phyloP scores from a whole-genome alignment of 768 basidiomycete genomes.

The Paxillus ammoniavirescens region DNA sequence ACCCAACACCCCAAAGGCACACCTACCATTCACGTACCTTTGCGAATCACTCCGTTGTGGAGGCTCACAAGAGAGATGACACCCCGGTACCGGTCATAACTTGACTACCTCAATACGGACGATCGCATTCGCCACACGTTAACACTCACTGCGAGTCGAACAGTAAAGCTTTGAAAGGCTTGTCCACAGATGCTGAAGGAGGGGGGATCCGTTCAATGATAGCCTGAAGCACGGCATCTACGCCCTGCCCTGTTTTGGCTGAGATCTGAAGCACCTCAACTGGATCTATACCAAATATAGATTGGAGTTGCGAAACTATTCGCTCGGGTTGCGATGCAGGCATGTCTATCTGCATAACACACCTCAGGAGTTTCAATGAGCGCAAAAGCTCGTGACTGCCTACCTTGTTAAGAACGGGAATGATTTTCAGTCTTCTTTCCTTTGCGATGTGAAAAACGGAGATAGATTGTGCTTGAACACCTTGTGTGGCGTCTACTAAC shows the following conservation, averaged over 20 bases:
- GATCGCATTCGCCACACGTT: neutral
- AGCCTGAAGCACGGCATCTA: constrained; percentile 72
- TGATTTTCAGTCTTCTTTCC: constrained; percentile 77
- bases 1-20: neutral
- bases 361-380: constrained; percentile 1
- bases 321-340: constrained; percentile 83
- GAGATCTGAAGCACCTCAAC: constrained; percentile 76
- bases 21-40: constrained; percentile 48
- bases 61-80: constrained; percentile 90
- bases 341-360: constrained; percentile 72
- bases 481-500: constrained; percentile 95
- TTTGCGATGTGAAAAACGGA: constrained; percentile 89
- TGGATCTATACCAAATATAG: constrained; percentile 79
- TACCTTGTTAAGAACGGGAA: constrained; percentile 94
- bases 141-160: constrained; percentile 85
- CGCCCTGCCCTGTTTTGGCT: constrained; percentile 89
- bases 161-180: constrained; percentile 77
- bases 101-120: constrained; percentile 30
- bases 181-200: constrained; percentile 52
- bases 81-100: constrained; percentile 93
- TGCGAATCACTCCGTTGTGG: constrained; percentile 75
- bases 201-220: constrained; percentile 85
- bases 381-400: neutral
- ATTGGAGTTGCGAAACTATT: constrained; percentile 76
- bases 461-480: constrained; percentile 96